Evolutionary conservation across 106 monocot genomes (phyloP).

Genomic region (Hemerocallis citrina): DNA sequence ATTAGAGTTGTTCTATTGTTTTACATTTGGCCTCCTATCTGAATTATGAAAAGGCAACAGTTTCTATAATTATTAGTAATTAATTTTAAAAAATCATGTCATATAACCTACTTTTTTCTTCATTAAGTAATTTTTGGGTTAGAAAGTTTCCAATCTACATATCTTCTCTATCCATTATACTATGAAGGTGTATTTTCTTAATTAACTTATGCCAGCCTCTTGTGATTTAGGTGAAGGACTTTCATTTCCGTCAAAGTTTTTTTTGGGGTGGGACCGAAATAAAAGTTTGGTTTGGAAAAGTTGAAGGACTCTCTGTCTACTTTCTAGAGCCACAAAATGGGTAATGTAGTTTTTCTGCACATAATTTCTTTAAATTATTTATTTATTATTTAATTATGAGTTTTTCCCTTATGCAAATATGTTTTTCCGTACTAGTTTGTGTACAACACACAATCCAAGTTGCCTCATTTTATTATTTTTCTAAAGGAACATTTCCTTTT

Average conservation of each 20-base stretch:
- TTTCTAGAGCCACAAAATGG: conserved; percentile 97
- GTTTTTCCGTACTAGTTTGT: no score
- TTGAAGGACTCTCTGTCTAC: conserved; percentile 86
- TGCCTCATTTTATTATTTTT: no score
- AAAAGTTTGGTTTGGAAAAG: conserved; percentile 93
- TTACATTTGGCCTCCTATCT: no score
- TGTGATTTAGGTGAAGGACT: conserved; percentile 60
- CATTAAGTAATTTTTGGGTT: neutral
- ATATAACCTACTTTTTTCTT: neutral
- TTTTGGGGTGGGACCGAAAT: conserved; percentile 76
- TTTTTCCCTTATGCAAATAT: no score
- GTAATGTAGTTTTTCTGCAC: conserved; percentile 20
- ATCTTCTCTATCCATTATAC: neutral
- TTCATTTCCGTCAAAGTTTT: conserved; percentile 52
- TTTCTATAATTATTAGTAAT: neutral
- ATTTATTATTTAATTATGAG: neutral
- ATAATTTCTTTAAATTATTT: neutral
- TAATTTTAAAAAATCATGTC: neutral
- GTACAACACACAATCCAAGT: no score
- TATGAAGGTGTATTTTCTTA: neutral
- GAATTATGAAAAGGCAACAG: neutral
- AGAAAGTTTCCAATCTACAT: neutral
- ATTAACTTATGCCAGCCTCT: conserved; percentile 3
- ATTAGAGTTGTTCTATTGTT: no score
- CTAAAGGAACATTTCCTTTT: no score